Evolutionary conservation across 1,284 basidiomycete genomes (phyloP).

Genomic region (Fomitopsis palustris): DNA sequence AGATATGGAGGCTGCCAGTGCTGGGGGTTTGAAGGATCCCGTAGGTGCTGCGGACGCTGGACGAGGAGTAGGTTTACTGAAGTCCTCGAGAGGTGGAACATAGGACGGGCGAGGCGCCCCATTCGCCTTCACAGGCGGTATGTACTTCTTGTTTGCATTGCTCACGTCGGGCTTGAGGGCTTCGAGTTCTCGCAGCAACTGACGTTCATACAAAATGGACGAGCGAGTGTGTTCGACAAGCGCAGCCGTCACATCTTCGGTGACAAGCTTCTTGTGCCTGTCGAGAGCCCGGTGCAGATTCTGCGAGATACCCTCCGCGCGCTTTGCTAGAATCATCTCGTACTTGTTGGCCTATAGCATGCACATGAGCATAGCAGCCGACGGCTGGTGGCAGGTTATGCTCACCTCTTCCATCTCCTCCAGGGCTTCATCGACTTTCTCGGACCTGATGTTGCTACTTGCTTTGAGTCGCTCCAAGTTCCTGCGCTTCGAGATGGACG

Average conservation of each 20-base stretch:
- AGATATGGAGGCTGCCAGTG: neutral
- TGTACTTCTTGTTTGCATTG: slow-evolving; percentile 59
- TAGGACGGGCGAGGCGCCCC: slow-evolving; percentile 55
- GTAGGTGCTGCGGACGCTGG: slow-evolving; percentile 28
- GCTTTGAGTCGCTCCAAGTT: slow-evolving; percentile 89
- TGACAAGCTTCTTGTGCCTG: slow-evolving; percentile 78
- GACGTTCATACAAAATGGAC: slow-evolving; percentile 86
- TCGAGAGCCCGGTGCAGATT: slow-evolving; percentile 85
- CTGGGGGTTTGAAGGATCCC: slow-evolving; percentile 10
- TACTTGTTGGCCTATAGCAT: slow-evolving; percentile 74
- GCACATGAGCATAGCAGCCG: slow-evolving; percentile 9
- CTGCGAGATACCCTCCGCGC: slow-evolving; percentile 86
- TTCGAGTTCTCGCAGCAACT: slow-evolving; percentile 84
- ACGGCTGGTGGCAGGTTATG: slow-evolving; percentile 9
- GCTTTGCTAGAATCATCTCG: slow-evolving; percentile 76
- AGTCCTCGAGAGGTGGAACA: slow-evolving; percentile 65
- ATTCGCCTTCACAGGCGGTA: slow-evolving; percentile 38
- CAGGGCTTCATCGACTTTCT: slow-evolving; percentile 88
- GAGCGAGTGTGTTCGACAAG: slow-evolving; percentile 90
- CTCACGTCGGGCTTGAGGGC: slow-evolving; percentile 75
- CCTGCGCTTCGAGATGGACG: slow-evolving; percentile 86
- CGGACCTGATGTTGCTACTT: slow-evolving; percentile 80
- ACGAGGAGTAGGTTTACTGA: slow-evolving; percentile 35
- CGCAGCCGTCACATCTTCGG: slow-evolving; percentile 85
- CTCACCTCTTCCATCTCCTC: slow-evolving; percentile 90